Base-by-base conservation (phyloP, 2,329 filamentous ascomycete genomes). In the Monilinia fructicola region DNA sequence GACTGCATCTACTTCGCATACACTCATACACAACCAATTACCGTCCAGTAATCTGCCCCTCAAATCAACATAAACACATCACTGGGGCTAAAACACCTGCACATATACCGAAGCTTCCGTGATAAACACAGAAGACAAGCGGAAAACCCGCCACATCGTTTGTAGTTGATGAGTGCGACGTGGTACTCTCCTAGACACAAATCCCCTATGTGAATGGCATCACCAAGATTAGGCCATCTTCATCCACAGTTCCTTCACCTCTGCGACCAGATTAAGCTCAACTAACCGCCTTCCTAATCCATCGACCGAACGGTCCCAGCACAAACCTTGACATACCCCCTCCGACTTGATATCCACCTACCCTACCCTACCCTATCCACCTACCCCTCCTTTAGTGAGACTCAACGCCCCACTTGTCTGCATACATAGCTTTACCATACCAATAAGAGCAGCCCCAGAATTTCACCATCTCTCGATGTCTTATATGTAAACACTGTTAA, bases 321-420 rank as follows among this genome's bases (percentile, higher is more conserved):
- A n/a, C 44, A 7, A 46, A 46, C 4, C 9, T 48, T 21, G 44
- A 21, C 44, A 48, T 44, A 44, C 42, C 42, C 42, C 42, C 42
- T 44, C 10, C 10, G 18, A 44, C 14, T 18, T 44, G 6, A 44
- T 14, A 44, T 48, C 44, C n/a, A 26, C 46, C n/a, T 9, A 12
- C n/a, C 7, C 2, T 46, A 21, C 42, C 26, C 23, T 44, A 26
- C 16, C 53, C 16, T 54, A 35, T 9, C 56, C 42, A 48, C 26
- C 48, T 59, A 48, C 56, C 56, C 56, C 56, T 59, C 56, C 56
- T 59, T n/a, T 35, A 38, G 28, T 11, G 28, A 38, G 18, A 21
- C 10, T 35, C 53, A 1, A 12, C 3, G 14, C 44, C 1, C 42
- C 56, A 48, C 56, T 18, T 9, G 10, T 2, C 3, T 44, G 16